Evolutionary conservation across 306 rosid species (phyloP).

Genomic region (Begonia peltatifolia): DNA sequence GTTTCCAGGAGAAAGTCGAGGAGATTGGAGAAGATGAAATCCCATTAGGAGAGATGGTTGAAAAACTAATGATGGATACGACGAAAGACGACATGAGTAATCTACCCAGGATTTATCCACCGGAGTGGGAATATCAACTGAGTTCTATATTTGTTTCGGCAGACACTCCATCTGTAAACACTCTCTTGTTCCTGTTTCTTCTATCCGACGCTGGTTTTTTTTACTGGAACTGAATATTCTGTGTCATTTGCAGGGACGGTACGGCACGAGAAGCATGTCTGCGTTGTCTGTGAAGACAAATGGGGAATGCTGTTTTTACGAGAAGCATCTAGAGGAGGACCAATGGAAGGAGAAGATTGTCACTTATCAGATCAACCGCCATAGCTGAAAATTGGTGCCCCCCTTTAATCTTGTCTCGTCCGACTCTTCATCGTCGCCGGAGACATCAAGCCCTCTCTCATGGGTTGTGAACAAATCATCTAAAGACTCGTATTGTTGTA

Average conservation of each 20-base stretch:
- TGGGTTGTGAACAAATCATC: too few relatives aligned
- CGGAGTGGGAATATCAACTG: slow-evolving; percentile 22
- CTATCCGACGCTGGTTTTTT: background rate
- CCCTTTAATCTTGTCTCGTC: too few relatives aligned
- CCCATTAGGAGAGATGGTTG: slow-evolving; percentile 42
- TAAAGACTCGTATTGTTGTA: too few relatives aligned
- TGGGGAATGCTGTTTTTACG: slow-evolving; percentile 46
- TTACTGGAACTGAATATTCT: background rate
- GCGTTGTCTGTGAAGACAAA: slow-evolving; percentile 38
- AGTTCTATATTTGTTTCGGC: slow-evolving; percentile 59
- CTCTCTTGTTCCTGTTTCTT: background rate
- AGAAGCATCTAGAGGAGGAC: slow-evolving; percentile 34
- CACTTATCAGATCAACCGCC: background rate
- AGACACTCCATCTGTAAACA: slow-evolving; percentile 27
- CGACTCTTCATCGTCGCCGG: too few relatives aligned
- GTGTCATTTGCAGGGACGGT: slow-evolving; percentile 31
- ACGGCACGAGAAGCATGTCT: slow-evolving; percentile 81
- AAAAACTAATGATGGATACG: slow-evolving; percentile 49
- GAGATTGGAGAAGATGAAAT: slow-evolving; percentile 30
- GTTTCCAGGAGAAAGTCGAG: slow-evolving; percentile 34
- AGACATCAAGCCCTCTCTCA: too few relatives aligned
- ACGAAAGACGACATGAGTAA: slow-evolving; percentile 36
- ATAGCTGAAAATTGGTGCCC: too few relatives aligned
- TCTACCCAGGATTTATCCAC: slow-evolving; percentile 47
- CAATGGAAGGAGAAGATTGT: slow-evolving; percentile 42